Conservation (phyloP, 1,139 yeast genomes). For the Candida labiduridarum region DNA sequence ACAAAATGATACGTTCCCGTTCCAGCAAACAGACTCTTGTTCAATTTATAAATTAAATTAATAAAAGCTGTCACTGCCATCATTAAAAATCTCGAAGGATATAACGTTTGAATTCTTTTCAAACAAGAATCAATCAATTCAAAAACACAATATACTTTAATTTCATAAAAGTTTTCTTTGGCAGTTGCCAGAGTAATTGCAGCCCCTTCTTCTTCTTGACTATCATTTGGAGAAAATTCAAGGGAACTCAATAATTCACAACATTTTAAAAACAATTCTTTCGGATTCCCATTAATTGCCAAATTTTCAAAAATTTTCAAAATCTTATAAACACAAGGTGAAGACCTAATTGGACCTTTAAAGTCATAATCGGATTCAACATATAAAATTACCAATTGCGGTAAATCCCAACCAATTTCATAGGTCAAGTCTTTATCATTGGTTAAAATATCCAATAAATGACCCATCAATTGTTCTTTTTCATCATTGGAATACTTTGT, state of each 20-base stretch:
- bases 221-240: constrained; percentile 12
- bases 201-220: constrained; percentile 9
- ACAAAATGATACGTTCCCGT: constrained; percentile 38
- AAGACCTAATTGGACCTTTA: constrained; percentile 24
- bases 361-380: constrained; percentile 32
- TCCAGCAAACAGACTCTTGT: constrained; percentile 17
- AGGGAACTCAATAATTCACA: constrained; percentile 58
- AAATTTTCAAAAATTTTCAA: constrained; percentile 59
- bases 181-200: background rate
- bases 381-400: constrained; percentile 56
- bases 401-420: constrained; percentile 90
- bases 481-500: constrained; percentile 49
- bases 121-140: constrained; percentile 62
- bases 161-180: constrained; percentile 44
- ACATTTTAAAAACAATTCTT: constrained; percentile 70
- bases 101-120: constrained; percentile 57
- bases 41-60: constrained; percentile 48
- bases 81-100: constrained; percentile 77
- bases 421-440: constrained; percentile 51
- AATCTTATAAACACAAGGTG: constrained; percentile 40
- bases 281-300: constrained; percentile 71
- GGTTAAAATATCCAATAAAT: constrained; percentile 35
- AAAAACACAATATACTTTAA: constrained; percentile 63
- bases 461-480: constrained; percentile 44
- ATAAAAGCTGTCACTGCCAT: constrained; percentile 62